Evolutionary conservation across 164 flowering plant genomes (phyloP).

Genomic region (Stephania cephalantha): DNA sequence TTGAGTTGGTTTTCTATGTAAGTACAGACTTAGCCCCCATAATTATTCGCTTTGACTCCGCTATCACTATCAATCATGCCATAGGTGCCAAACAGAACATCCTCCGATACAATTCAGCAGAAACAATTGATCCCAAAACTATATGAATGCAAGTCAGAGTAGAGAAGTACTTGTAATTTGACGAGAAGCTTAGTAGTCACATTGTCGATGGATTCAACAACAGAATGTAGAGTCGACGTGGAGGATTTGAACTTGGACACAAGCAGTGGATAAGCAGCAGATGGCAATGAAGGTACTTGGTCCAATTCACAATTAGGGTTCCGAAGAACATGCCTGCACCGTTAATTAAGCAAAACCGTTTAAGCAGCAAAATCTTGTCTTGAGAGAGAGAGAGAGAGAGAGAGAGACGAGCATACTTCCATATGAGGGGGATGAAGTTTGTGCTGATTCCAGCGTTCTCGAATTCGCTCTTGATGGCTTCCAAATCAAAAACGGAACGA

Average conservation of each 20-base stretch:
- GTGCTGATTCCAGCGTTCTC: constrained; percentile 51
- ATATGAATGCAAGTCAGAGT: background rate
- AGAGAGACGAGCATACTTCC: constrained; percentile 49
- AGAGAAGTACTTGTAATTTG: constrained; percentile 53
- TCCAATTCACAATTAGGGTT: constrained; percentile 55
- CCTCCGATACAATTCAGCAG: background rate
- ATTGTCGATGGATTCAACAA: constrained; percentile 50
- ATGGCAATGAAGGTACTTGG: constrained; percentile 73
- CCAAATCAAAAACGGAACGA: constrained; percentile 64
- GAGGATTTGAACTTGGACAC: constrained; percentile 54
- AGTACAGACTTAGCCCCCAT: background rate
- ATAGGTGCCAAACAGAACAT: no score
- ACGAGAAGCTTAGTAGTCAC: constrained; percentile 92
- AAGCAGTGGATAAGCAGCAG: constrained; percentile 62
- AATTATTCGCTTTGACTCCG: no score
- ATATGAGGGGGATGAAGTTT: constrained; percentile 57
- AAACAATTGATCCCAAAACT: background rate
- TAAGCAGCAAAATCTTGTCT: background rate
- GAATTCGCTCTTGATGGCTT: constrained; percentile 46
- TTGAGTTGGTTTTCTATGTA: no score
- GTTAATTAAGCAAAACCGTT: background rate
- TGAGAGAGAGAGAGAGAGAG: constrained; percentile 9
- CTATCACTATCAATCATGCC: no score
- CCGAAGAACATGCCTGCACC: constrained; percentile 43
- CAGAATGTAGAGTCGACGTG: constrained; percentile 58